phyloP scores from a whole-genome alignment of 192 early-diverging fungal genomes.

The Podila horticola region DNA sequence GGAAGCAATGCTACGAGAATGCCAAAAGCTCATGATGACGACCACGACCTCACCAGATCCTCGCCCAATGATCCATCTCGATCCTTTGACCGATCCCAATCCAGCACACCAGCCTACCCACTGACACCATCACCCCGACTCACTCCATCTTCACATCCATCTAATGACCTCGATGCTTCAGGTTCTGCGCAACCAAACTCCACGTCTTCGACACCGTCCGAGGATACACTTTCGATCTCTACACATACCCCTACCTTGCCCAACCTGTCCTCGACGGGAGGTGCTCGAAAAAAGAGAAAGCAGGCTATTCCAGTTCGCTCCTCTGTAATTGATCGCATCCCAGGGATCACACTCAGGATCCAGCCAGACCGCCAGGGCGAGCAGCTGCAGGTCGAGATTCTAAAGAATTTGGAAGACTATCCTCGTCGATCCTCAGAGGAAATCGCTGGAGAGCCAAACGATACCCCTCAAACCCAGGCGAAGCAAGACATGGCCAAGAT shows the following conservation, averaged over 20 bases:
- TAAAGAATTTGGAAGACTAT: conserved; percentile 43
- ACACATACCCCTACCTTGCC: neutral
- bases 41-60: conserved; percentile 5
- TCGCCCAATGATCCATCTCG: conserved; percentile 2
- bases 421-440: neutral
- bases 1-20: conserved; percentile 26
- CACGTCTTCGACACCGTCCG: neutral
- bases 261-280: neutral
- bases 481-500: conserved; percentile 33
- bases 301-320: conserved; percentile 41
- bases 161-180: neutral
- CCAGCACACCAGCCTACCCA: conserved; percentile 28
- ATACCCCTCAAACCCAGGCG: conserved; percentile 7
- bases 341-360: conserved; percentile 45
- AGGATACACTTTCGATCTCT: neutral
- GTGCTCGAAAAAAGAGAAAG: conserved; percentile 40
- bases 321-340: conserved; percentile 39
- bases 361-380: conserved; percentile 30
- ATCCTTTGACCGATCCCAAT: conserved; percentile 22
- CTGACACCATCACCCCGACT: conserved; percentile 32
- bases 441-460: neutral
- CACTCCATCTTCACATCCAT: conserved; percentile 8
- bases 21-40: conserved; percentile 1
- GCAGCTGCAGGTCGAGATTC: conserved; percentile 38
- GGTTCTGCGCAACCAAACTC: conserved; percentile 1